Base-by-base conservation (phyloP, 352 stramenopile species). In the Globisporangium mamillatum region DNA sequence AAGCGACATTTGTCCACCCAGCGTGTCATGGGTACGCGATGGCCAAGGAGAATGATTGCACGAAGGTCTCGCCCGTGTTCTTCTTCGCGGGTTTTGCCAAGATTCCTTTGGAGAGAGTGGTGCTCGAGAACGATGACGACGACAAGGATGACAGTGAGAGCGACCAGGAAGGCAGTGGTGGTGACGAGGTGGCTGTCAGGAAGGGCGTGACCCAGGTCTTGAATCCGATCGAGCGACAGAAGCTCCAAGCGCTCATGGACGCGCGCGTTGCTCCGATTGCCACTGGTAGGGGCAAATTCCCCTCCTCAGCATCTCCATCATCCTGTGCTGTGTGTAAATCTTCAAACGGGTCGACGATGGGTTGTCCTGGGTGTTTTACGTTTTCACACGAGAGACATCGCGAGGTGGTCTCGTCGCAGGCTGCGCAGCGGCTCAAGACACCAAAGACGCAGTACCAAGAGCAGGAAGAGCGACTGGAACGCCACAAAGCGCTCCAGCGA, bases 341-440 rank as follows among this genome's bases (percentile, higher is more conserved):
- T 6, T 36, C 53, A n/a, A 44, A 12, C 20, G 20, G 20, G 2
- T 8, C 38, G 1, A 78, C 76, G 18, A 44, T 72, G 58, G 84
- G 87, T 4, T 94, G 84, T 64, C 80, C 84, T 3, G 84, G 87
- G 1, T 93, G 84, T 56, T 93, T 92, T 72, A 61, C 71, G 10
- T 91, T 92, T 66, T 82, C 77, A 0, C 72, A 66, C 24, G 69
- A 75, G 12, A 76, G 66, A 16, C 88, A 81, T 57, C 57, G 72
- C 18, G 55, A 78, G 9, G 63, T 78, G 1, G 67, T 81, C 41
- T 62, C 72, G 18, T 75, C 69, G 5, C 77, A 80, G 65, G 65
- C 76, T 3, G 77, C 76, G 0, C 78, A 87, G 48, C 74, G 81
- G 6, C 75, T 81, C 46, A 83, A 83, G 60, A 90, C 79, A 3